phyloP scores from a whole-genome alignment of 2,329 filamentous ascomycete genomes.

The Chaetothyriales sp. region DNA sequence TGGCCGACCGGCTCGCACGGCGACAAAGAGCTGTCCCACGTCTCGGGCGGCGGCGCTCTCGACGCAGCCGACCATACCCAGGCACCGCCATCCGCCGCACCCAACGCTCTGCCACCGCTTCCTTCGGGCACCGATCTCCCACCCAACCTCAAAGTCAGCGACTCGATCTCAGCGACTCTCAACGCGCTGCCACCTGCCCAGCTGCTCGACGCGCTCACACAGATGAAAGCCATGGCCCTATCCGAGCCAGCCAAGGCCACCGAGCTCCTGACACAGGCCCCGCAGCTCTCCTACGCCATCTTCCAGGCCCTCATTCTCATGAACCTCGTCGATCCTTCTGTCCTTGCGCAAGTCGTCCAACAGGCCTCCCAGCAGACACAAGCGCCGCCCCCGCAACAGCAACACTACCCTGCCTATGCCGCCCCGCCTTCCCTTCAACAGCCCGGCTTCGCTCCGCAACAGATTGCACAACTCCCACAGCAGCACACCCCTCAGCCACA shows the following conservation, averaged over 20 bases:
- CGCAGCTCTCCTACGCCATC: conserved; percentile 84
- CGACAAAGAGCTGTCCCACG: conserved; percentile 23
- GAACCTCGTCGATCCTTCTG: conserved; percentile 74
- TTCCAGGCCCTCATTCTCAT: conserved; percentile 89
- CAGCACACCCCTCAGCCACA: conserved; percentile 19
- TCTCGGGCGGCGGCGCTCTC: neutral
- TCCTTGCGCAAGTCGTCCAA: conserved; percentile 69
- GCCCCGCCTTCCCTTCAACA: conserved; percentile 10
- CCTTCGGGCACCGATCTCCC: conserved; percentile 74
- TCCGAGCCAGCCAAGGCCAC: conserved; percentile 69
- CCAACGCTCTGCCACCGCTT: conserved; percentile 50
- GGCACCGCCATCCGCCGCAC: conserved; percentile 21
- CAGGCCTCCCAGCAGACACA: conserved; percentile 24
- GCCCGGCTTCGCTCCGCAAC: conserved; percentile 15
- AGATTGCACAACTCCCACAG: conserved; percentile 13
- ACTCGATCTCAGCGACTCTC: conserved; percentile 84
- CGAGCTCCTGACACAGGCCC: conserved; percentile 73
- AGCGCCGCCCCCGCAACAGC: conserved; percentile 19
- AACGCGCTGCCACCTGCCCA: conserved; percentile 73
- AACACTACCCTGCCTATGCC: conserved; percentile 14
- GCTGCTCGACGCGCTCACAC: conserved; percentile 78
- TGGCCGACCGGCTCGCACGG: conserved; percentile 85
- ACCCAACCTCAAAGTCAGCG: conserved; percentile 65
- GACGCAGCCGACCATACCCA: conserved; percentile 31
- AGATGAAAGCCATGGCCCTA: conserved; percentile 84